Percentiles rank a stretch among this genome's conserved stretches.
phyloP scores from a whole-genome alignment of 73 alveolate genomes.

The Loxodes magnus region DNA sequence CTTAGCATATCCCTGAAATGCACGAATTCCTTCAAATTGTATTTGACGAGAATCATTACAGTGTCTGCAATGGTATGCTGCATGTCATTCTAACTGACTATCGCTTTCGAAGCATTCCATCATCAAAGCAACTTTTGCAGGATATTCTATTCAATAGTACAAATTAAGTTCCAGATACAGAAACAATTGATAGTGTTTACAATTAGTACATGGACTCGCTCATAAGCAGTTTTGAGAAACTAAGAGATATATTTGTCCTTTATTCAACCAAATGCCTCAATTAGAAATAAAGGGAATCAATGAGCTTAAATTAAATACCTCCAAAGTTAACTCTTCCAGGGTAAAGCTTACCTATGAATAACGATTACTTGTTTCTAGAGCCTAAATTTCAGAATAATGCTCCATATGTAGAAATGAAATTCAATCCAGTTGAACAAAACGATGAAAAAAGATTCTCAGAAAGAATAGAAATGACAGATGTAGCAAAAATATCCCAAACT shows the following conservation, averaged over 20 bases:
- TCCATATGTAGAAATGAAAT: too few relatives aligned
- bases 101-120: constrained; percentile 3
- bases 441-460: not conserved
- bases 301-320: too few relatives aligned
- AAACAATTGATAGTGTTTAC: not conserved
- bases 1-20: constrained; percentile 7
- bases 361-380: too few relatives aligned
- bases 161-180: not conserved
- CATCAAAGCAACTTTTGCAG: not conserved
- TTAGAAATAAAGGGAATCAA: not conserved
- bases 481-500: not conserved
- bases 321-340: too few relatives aligned
- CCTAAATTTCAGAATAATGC: too few relatives aligned
- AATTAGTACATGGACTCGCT: not conserved
- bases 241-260: not conserved
- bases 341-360: too few relatives aligned
- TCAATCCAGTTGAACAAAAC: too few relatives aligned
- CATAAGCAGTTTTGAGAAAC: not conserved
- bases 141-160: not conserved
- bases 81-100: constrained; percentile 20
- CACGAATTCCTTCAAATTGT: constrained; percentile 24
- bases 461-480: constrained; percentile 1
- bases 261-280: not conserved
- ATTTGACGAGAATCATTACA: constrained; percentile 28
- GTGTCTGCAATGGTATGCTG: constrained; percentile 11